phyloP scores from a whole-genome alignment of 176 grass and related monocot genomes.

The Hyparrhenia diplandra region DNA sequence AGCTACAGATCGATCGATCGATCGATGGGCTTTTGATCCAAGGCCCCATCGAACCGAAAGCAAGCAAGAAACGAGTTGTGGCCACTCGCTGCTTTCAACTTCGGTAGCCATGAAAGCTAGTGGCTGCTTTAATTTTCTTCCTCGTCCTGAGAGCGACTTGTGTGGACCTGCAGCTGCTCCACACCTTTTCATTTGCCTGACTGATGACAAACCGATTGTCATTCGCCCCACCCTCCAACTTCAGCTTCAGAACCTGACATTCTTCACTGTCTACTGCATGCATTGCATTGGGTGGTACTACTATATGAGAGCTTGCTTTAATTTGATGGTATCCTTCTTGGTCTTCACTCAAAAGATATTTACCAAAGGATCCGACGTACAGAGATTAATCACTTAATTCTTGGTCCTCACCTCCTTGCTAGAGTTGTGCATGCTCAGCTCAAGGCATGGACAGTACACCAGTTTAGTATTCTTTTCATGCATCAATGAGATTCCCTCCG shows the following conservation, averaged over 20 bases:
- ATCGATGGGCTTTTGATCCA: no score
- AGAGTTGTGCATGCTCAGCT: neutral
- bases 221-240: no score
- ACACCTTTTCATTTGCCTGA: no score
- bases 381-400: no score
- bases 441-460: neutral
- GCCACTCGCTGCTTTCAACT: slow-evolving; percentile 19
- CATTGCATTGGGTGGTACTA: no score
- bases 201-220: no score
- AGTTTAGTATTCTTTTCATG: neutral
- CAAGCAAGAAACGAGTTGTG: neutral
- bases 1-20: slow-evolving; percentile 5
- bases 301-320: neutral
- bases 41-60: no score
- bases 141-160: neutral
- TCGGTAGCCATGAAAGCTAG: slow-evolving; percentile 16
- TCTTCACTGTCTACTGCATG: no score
- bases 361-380: neutral
- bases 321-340: neutral
- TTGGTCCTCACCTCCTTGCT: neutral
- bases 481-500: neutral
- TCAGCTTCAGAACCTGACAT: no score
- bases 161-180: neutral
- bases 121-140: slow-evolving; percentile 28
- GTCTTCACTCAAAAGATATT: neutral